Evolutionary conservation across 2,329 filamentous ascomycete genomes (phyloP), one percentile per base, ranked within the genome.

Genomic region (Cordyceps farinosa): DNA sequence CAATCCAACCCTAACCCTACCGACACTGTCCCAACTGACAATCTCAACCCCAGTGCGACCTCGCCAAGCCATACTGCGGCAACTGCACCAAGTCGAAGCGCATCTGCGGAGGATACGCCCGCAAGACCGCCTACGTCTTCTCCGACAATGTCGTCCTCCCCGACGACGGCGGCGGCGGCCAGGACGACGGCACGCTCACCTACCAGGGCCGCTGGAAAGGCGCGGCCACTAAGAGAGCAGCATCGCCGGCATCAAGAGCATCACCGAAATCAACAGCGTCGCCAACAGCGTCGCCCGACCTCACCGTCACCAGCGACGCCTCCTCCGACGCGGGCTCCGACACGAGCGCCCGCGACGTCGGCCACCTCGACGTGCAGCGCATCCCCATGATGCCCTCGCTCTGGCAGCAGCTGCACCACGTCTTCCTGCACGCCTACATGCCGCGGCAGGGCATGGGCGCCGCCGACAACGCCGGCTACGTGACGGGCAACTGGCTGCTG

Each of bases 51-150:
- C 48, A 65, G 64, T 65, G 64, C 22, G 64, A 65, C 40, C 45
- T 64, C 42, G 52, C 48, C 13, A 57, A 64, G 40, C 59, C 62
- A 17, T 17, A 17, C 15, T 65, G 66, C 56, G 48, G 59, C 27
- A 65, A 65, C 58, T 67, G 66, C 62, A 11, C 48, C 30, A 63
- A 61, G 38, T 64, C 66, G 13, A 64, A 64, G 2, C 56, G 61
- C 34, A 44, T 45, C 17, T 65, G 64, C 42, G 57, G 40, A 9
- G 64, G 64, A 13, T 65, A 65, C 45, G 55, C 34, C 11, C 56
- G 64, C 29, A 64, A 64, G 34, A 61, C 52, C 1, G 57, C 48
- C 45, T 64, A 52, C 38, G 57, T 65, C 51, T 65, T 65, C 52
- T 65, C 64, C n/a, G 52, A 61, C 27, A 56, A 65, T 50, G 61